Conservation (phyloP, 768 basidiomycete genomes). For the Chalciporus pseudorubinellus region DNA sequence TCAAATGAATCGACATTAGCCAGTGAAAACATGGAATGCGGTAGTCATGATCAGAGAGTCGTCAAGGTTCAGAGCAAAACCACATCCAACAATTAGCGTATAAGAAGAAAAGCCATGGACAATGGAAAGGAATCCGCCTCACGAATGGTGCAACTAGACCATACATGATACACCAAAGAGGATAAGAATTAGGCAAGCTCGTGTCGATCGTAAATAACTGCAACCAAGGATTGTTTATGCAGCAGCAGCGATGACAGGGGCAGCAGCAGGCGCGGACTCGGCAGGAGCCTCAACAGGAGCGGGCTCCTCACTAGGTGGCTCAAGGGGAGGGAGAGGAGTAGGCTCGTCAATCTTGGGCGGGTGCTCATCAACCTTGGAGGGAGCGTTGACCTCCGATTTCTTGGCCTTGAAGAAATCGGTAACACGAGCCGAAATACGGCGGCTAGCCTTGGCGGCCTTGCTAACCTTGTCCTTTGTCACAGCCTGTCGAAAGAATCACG, state of each 20-base stretch:
- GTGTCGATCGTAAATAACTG: constrained; percentile 45
- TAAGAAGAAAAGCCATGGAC: constrained; percentile 34
- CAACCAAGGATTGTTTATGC: constrained; percentile 50
- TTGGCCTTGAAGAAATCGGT: constrained; percentile 80
- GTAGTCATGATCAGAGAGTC: constrained; percentile 60
- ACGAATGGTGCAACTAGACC: constrained; percentile 35
- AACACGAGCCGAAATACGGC: constrained; percentile 83
- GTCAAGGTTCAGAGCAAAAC: constrained; percentile 53
- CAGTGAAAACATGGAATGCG: constrained; percentile 56
- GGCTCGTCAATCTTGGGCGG: constrained; percentile 89
- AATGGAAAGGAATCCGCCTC: constrained; percentile 36
- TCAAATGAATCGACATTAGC: constrained; percentile 69
- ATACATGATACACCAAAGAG: constrained; percentile 37
- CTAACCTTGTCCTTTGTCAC: constrained; percentile 49
- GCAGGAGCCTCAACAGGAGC: constrained; percentile 29
- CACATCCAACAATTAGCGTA: constrained; percentile 60
- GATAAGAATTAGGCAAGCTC: constrained; percentile 36
- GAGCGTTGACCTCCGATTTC: constrained; percentile 57
- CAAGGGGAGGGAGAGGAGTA: constrained; percentile 76
- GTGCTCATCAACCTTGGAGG: constrained; percentile 85
- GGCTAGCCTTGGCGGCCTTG: constrained; percentile 64
- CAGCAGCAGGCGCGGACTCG: constrained; percentile 45
- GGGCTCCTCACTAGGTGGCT: constrained; percentile 36
- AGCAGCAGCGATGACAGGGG: constrained; percentile 73
- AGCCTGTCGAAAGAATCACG: background rate